Evolutionary conservation across 2,329 filamentous ascomycete species (phyloP).

Genomic region (Hypoxylon rubiginosum): DNA sequence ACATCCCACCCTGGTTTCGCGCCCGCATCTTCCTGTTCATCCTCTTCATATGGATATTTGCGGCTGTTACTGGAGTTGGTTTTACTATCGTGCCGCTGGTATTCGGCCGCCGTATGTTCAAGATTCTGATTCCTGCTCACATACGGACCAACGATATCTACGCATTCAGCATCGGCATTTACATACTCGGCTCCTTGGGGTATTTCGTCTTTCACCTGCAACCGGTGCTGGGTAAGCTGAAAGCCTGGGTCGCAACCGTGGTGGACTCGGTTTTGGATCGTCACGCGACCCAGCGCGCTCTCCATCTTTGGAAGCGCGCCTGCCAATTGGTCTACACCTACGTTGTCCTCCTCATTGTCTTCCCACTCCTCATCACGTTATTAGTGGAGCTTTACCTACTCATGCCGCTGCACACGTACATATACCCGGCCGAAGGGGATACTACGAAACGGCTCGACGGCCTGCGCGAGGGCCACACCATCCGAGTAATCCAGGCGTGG

Average conservation of each 20-base stretch:
- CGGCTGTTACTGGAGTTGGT: slow-evolving; percentile 85
- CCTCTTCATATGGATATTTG: slow-evolving; percentile 91
- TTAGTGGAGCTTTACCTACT: slow-evolving; percentile 90
- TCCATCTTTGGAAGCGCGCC: slow-evolving; percentile 51
- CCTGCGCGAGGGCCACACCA: slow-evolving; percentile 68
- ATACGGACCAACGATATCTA: slow-evolving; percentile 94
- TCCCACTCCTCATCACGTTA: slow-evolving; percentile 84
- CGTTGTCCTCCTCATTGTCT: slow-evolving; percentile 78
- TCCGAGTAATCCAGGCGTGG: slow-evolving; percentile 94
- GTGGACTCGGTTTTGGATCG: slow-evolving; percentile 50
- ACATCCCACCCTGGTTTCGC: slow-evolving; percentile 87
- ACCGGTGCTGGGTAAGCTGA: slow-evolving; percentile 53
- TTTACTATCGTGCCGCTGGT: slow-evolving; percentile 89
- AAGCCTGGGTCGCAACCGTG: slow-evolving; percentile 49
- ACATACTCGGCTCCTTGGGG: slow-evolving; percentile 77
- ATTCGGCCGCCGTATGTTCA: slow-evolving; percentile 84
- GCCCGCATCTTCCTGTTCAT: slow-evolving; percentile 87
- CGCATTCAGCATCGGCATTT: slow-evolving; percentile 91
- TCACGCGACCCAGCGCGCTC: slow-evolving; percentile 50
- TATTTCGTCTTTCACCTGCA: slow-evolving; percentile 72
- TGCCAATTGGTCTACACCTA: slow-evolving; percentile 79
- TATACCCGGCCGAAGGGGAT: slow-evolving; percentile 57
- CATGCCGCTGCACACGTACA: slow-evolving; percentile 86
- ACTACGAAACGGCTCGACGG: slow-evolving; percentile 49
- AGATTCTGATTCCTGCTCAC: slow-evolving; percentile 76